phyloP scores from a whole-genome alignment of 2,329 filamentous ascomycete genomes.

The Trichoderma gracile region DNA sequence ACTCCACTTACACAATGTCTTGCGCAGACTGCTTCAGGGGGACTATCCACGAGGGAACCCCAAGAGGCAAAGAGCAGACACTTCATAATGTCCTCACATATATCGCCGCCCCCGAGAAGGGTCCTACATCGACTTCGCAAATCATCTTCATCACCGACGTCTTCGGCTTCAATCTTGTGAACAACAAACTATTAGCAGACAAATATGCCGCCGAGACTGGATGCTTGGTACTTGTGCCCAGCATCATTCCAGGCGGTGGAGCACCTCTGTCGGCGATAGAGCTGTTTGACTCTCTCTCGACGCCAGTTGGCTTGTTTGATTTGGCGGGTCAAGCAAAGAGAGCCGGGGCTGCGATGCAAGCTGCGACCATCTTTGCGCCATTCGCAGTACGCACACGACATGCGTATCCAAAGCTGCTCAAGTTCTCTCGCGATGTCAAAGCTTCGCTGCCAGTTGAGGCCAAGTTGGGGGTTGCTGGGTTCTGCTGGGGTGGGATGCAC shows the following conservation, averaged over 20 bases:
- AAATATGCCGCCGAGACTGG: slow-evolving; percentile 3
- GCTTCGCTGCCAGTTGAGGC: not conserved
- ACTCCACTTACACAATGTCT: not conserved
- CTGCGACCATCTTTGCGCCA: not conserved
- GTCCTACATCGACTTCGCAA: not conserved
- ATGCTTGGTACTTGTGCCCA: slow-evolving; percentile 2
- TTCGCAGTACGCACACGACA: slow-evolving; percentile 4
- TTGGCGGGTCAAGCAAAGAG: slow-evolving; percentile 1
- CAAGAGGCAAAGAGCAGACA: slow-evolving; percentile 5
- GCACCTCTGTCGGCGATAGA: slow-evolving; percentile 9
- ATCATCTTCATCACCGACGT: slow-evolving; percentile 9
- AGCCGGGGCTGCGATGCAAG: not conserved
- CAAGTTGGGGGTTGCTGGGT: not conserved
- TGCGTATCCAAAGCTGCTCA: slow-evolving; percentile 1
- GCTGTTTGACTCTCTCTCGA: slow-evolving; percentile 6
- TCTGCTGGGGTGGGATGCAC: slow-evolving; percentile 13
- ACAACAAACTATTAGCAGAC: slow-evolving; percentile 10
- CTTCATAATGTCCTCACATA: slow-evolving; percentile 1
- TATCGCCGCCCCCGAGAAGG: not conserved
- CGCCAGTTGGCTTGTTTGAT: not conserved
- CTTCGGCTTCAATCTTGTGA: slow-evolving; percentile 8
- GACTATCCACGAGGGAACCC: slow-evolving; percentile 3
- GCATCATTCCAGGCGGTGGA: slow-evolving; percentile 1
- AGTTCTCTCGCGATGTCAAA: not conserved
- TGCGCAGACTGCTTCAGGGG: slow-evolving; percentile 6